A percentile compares a stretch with the other conserved stretches of the same genome.
Evolutionary conservation across 1,139 yeast genomes (phyloP).

Genomic region (Diutina catenulata): DNA sequence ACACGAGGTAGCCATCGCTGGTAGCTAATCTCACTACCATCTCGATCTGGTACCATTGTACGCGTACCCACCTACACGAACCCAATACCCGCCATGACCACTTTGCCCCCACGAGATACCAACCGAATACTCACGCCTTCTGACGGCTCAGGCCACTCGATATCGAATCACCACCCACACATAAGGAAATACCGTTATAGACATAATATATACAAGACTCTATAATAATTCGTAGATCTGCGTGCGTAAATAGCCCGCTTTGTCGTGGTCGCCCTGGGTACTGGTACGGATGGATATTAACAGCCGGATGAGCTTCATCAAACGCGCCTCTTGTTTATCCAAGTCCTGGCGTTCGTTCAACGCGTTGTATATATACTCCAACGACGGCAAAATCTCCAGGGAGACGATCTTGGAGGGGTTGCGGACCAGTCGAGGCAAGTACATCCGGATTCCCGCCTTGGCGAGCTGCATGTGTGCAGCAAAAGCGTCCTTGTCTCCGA

Average conservation of each 20-base stretch:
- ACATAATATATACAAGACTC: not conserved
- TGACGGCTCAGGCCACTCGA: not conserved
- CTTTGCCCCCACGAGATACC: too few species aligned
- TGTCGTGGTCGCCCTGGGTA: slow-evolving; percentile 10
- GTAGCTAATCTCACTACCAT: too few species aligned
- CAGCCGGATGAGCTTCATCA: slow-evolving; percentile 13
- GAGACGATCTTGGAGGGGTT: slow-evolving; percentile 13
- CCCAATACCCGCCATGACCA: too few species aligned
- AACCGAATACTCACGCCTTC: too few species aligned
- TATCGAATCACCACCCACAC: not conserved
- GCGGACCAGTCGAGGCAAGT: slow-evolving; percentile 15
- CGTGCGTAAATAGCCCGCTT: slow-evolving; percentile 7
- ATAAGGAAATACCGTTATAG: not conserved
- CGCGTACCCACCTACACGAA: too few species aligned
- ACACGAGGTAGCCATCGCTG: too few species aligned
- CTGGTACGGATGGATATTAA: slow-evolving; percentile 11
- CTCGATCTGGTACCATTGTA: too few species aligned
- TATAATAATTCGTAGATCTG: not conserved
- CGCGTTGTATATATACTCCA: slow-evolving; percentile 13
- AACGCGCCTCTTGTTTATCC: slow-evolving; percentile 11
- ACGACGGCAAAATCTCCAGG: slow-evolving; percentile 14
- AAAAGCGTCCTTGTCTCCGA: slow-evolving; percentile 9
- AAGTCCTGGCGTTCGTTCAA: slow-evolving; percentile 12
- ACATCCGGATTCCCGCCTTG: slow-evolving; percentile 21
- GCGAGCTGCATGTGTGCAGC: slow-evolving; percentile 17